Base-by-base conservation (phyloP, 75 land plant species). In the Ceratopteris richardii region DNA sequence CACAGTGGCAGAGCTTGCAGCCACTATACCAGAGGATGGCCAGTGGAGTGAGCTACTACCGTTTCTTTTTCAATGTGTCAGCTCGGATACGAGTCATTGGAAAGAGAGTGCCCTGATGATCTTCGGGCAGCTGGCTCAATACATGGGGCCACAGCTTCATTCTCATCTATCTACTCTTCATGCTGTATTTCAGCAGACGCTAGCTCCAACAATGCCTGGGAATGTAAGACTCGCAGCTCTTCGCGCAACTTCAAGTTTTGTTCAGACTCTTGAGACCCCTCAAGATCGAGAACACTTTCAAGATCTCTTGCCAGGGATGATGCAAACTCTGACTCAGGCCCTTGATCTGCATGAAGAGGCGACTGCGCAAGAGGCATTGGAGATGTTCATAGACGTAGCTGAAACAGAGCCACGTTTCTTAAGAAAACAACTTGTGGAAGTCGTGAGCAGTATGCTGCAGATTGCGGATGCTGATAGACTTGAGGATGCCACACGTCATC, bases 1-100 rank as follows among this genome's bases (percentile, higher is more conserved):
- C 40, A 66, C 68, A 21, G 69, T 66, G n/a, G 69, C 69, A 2
- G 69, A 66, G 69, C n/a, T 66, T n/a, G 69, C 69, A 31, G 54
- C 68, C 22, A 63, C 30, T 27, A 30, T 66, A 29, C n/a, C 61
- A 16, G 68, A 66, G 17, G 69, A 66, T 19, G 55, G 48, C 25
- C 31, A 22, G n/a, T 66, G 69, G 69, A 52, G 53, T 10, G 69
- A 66, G 48, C 54, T 66, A 19, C 24, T 66, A 0, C 55, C 69
- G 20, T 66, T 66, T 23, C 33, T 66, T 48, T 66, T 66, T 44
- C 68, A 66, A 44, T 66, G 69, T 26, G 30, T 29, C 10, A 66
- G 46, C 53, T 66, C 69, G 17, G n/a, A n/a, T n/a, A 65, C 44
- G 7, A 37, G 29, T 27, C 36, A 31, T 12, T 44, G 28, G 20